Conservation (phyloP, 2,329 filamentous ascomycete genomes). For the Lasiodiplodia citricola region DNA sequence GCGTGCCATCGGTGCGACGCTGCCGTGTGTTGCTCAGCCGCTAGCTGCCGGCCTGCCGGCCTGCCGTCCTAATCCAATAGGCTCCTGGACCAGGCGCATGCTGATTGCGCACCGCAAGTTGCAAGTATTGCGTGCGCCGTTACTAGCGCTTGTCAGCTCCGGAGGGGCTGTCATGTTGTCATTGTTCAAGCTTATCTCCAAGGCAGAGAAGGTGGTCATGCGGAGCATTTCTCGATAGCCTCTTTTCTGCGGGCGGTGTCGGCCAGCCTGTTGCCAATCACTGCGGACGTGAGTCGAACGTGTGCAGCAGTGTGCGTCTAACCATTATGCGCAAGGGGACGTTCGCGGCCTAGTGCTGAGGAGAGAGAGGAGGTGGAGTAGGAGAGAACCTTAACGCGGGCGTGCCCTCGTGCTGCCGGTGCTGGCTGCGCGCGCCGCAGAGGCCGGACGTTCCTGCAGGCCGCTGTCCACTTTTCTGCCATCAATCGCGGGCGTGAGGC, state of each 20-base stretch:
- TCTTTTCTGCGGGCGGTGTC: constrained; percentile 3
- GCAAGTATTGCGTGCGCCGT: constrained; percentile 16
- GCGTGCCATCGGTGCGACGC: constrained; percentile 18
- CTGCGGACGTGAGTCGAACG: constrained; percentile 6
- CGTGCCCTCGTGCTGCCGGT: constrained; percentile 5
- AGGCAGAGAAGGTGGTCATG: constrained; percentile 16
- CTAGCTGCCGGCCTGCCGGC: constrained; percentile 19
- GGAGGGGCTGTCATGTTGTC: constrained; percentile 16
- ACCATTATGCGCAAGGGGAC: constrained; percentile 13
- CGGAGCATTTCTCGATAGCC: constrained; percentile 15
- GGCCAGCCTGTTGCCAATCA: constrained; percentile 12
- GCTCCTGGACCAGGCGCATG: constrained; percentile 6
- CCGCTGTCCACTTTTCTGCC: constrained; percentile 17
- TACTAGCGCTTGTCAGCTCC: constrained; percentile 22
- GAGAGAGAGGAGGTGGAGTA: constrained; percentile 20
- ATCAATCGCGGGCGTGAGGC: constrained; percentile 21
- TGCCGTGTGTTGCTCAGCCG: constrained; percentile 13
- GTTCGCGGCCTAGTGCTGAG: constrained; percentile 23
- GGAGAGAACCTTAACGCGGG: constrained; percentile 8
- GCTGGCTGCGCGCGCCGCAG: not conserved
- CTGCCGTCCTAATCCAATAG: constrained; percentile 24
- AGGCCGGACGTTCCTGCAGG: constrained; percentile 17
- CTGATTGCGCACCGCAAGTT: constrained; percentile 3
- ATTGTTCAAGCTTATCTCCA: constrained; percentile 18
- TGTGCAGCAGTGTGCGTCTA: constrained; percentile 21